phyloP scores from a whole-genome alignment of 2,329 filamentous ascomycete genomes.

The Alternaria triticimaculans region DNA sequence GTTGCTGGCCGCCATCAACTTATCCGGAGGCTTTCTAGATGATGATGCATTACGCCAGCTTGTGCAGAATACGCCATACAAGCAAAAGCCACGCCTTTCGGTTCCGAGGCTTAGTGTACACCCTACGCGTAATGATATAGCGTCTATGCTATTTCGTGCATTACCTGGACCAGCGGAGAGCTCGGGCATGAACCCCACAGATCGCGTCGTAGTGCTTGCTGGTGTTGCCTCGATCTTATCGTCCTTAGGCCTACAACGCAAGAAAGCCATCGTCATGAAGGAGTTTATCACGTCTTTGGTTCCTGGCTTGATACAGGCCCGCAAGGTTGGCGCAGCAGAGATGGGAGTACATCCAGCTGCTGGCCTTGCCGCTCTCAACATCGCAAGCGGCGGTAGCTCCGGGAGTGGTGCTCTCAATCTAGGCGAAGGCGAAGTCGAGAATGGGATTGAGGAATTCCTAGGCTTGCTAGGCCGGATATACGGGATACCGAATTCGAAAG shows the following conservation, averaged over 20 bases:
- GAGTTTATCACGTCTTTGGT: conserved; percentile 85
- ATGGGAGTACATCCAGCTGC: conserved; percentile 94
- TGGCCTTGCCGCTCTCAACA: conserved; percentile 75
- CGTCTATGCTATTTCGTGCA: conserved; percentile 46
- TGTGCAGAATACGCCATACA: conserved; percentile 52
- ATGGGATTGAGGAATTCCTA: conserved; percentile 52
- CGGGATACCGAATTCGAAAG: conserved; percentile 48
- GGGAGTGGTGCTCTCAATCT: conserved; percentile 76
- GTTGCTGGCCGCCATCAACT: conserved; percentile 70
- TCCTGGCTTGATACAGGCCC: conserved; percentile 83
- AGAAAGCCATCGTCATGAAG: conserved; percentile 88
- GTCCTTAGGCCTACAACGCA: conserved; percentile 78
- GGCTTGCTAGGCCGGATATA: conserved; percentile 51
- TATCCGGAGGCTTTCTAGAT: conserved; percentile 68
- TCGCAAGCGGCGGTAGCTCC: conserved; percentile 61
- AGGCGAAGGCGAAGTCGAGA: conserved; percentile 46
- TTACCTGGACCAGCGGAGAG: conserved; percentile 62
- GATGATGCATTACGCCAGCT: conserved; percentile 60
- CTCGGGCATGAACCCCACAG: conserved; percentile 72
- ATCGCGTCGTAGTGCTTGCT: conserved; percentile 79
- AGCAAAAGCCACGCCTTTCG: conserved; percentile 51
- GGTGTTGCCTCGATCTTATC: conserved; percentile 89
- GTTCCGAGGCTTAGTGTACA: conserved; percentile 44
- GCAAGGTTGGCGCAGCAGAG: conserved; percentile 93
- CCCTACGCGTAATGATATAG: conserved; percentile 46